Evolutionary conservation across 2,329 filamentous ascomycete species (phyloP), one percentile per base, ranked within the genome.

Genomic region (Fusarium ramigenum): DNA sequence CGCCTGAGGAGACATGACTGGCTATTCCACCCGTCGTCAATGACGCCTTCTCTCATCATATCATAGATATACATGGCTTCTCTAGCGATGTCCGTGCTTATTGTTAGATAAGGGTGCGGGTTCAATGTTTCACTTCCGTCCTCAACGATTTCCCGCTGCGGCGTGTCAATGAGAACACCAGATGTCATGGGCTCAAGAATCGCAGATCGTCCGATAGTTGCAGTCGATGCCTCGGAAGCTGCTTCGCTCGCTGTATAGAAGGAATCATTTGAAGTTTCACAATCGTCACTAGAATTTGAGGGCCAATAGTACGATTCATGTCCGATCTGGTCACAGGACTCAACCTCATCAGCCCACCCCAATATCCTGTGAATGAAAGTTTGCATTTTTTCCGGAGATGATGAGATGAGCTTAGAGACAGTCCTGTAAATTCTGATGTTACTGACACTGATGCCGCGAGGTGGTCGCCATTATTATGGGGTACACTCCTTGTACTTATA

Each of bases 131-230:
- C n/a, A 3, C 7, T 11, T 16, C 1, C 4, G 4, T 10, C n/a
- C 3, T 36, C n/a, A 4, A 21, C 0, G 7, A 2, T 9, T 3
- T 25, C 12, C 9, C 16, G 1, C 3, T 36, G n/a, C 4, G 2
- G 21, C 14, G 16, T 16, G 15, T 18, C 7, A 12, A 4, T 9
- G 14, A 1, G 4, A 53, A 8, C 5, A 4, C 3, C 14, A 9
- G 23, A 16, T 7, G 19, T 5, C 0, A 14, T 21, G 2, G 50
- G 50, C 23, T n/a, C 50, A 18, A 37, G 9, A 9, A 25, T 15
- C 9, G 3, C 6, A 16, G 49, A 36, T 7, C 50, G 19, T 18
- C 23, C 50, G 2, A 28, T 9, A n/a, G 18, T 53, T 2, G 34
- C 50, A n/a, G 23, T 37, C 16, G 34, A 9, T 28, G 9, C 10